These are phyloP conservation scores for Cephaloascus albidus DNA, from an alignment of 805 yeast genomes.

Conservation along the genomic window DNA sequence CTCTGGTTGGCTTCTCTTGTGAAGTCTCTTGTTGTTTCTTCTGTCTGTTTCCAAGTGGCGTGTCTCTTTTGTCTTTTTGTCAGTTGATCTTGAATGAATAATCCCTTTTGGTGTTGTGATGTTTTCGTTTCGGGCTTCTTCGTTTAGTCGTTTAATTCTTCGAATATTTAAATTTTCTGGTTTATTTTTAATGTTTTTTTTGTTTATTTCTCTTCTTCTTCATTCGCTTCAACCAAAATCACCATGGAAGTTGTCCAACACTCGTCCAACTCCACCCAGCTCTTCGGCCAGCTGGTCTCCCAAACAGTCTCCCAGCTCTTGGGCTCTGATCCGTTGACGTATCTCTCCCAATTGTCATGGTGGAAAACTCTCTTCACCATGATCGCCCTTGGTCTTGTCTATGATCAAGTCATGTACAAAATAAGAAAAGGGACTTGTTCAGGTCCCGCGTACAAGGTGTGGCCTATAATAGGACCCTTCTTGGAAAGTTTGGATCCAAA, in stretches of 20 bases:
- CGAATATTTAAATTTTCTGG: not conserved
- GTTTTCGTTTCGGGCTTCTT: too few species aligned
- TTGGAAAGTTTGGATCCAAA: constrained; percentile 91
- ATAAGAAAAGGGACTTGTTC: constrained; percentile 79
- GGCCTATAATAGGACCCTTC: constrained; percentile 97
- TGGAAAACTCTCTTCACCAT: constrained; percentile 40
- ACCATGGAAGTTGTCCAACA: too few species aligned
- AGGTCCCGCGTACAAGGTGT: constrained; percentile 79
- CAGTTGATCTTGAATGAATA: too few species aligned
- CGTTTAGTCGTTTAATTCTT: too few species aligned
- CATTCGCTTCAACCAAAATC: not conserved
- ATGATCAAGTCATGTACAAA: constrained; percentile 75
- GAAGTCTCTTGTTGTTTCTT: too few species aligned
- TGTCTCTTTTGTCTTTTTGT: too few species aligned
- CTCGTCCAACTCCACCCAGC: not conserved
- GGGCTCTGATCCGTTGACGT: not conserved
- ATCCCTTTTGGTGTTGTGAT: too few species aligned
- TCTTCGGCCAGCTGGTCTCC: not conserved
- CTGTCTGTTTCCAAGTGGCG: too few species aligned
- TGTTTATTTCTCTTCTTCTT: too few species aligned
- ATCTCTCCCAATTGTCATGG: constrained; percentile 31
- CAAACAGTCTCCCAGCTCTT: not conserved
- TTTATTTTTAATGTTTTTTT: too few species aligned
- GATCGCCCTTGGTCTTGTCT: constrained; percentile 39
- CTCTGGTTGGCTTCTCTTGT: too few species aligned